phyloP scores from a whole-genome alignment of 2,329 filamentous ascomycete genomes.

The Aspergillus neotritici region DNA sequence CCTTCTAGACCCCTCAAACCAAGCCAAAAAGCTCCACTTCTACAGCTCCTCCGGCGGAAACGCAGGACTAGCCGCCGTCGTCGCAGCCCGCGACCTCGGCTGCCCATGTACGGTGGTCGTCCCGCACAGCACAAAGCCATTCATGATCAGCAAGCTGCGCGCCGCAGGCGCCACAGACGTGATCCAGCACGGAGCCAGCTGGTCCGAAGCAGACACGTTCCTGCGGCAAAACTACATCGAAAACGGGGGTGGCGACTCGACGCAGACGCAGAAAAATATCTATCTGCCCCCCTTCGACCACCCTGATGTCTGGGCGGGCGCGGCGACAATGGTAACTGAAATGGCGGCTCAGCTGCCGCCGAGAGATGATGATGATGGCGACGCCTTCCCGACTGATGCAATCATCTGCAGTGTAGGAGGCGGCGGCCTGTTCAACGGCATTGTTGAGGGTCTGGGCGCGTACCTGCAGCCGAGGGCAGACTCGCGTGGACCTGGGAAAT shows the following conservation, averaged over 20 bases:
- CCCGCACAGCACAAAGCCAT: conserved; percentile 55
- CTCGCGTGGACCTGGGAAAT: conserved; percentile 1
- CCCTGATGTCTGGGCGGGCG: conserved; percentile 33
- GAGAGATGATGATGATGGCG: conserved; percentile 2
- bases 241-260: conserved; percentile 1
- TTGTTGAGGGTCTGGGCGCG: conserved; percentile 57
- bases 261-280: conserved; percentile 18
- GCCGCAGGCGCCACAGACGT: conserved; percentile 59
- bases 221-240: conserved; percentile 48
- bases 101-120: conserved; percentile 67
- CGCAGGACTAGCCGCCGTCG: conserved; percentile 71
- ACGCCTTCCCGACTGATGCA: conserved; percentile 51
- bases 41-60: conserved; percentile 76
- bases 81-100: conserved; percentile 59
- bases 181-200: conserved; percentile 60
- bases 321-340: conserved; percentile 32
- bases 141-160: conserved; percentile 65
- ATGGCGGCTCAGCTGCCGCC: conserved; percentile 30
- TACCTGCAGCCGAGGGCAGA: conserved; percentile 9
- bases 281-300: conserved; percentile 38
- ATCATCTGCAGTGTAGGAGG: conserved; percentile 75
- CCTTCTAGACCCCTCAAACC: conserved; percentile 19
- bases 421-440: conserved; percentile 68
- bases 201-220: conserved; percentile 63
- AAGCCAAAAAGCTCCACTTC: conserved; percentile 53